phyloP scores from a whole-genome alignment of 2,329 filamentous ascomycete genomes.

The Claviceps sp. region DNA sequence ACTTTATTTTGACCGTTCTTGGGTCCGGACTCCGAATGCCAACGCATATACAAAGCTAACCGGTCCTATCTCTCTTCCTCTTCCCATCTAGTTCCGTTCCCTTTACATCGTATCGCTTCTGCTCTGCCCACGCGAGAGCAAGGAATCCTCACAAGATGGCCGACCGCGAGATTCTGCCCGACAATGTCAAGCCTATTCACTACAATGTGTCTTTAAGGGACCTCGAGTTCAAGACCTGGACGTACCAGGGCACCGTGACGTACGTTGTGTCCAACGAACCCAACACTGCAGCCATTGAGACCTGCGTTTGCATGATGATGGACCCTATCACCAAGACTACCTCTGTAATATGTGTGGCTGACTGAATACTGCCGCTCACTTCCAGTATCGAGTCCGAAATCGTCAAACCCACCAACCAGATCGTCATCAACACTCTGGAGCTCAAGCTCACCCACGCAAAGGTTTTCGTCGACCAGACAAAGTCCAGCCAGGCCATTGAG shows the following conservation, averaged over 20 bases:
- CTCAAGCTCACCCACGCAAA: conserved; percentile 59
- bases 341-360: too few relatives aligned
- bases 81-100: conserved; percentile 9
- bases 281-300: neutral
- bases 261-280: conserved; percentile 18
- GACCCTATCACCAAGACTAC: neutral
- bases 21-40: neutral
- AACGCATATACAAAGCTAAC: neutral
- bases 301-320: too few relatives aligned
- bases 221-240: conserved; percentile 61
- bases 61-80: neutral
- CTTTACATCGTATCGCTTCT: conserved; percentile 17
- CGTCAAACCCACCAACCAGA: conserved; percentile 55
- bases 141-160: conserved; percentile 29
- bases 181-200: conserved; percentile 64
- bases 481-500: conserved; percentile 42
- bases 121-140: conserved; percentile 24
- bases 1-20: too few relatives aligned
- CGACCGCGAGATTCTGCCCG: conserved; percentile 50
- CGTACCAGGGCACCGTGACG: conserved; percentile 69
- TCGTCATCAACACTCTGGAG: conserved; percentile 76
- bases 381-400: conserved; percentile 61
- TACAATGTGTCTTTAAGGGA: conserved; percentile 74
- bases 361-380: too few relatives aligned
- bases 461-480: conserved; percentile 43